Percentiles rank a stretch among this genome's conserved stretches.
Evolutionary conservation across 495 filamentous ascomycete species (phyloP).

Genomic region (Hypoxylon subgilvum): DNA sequence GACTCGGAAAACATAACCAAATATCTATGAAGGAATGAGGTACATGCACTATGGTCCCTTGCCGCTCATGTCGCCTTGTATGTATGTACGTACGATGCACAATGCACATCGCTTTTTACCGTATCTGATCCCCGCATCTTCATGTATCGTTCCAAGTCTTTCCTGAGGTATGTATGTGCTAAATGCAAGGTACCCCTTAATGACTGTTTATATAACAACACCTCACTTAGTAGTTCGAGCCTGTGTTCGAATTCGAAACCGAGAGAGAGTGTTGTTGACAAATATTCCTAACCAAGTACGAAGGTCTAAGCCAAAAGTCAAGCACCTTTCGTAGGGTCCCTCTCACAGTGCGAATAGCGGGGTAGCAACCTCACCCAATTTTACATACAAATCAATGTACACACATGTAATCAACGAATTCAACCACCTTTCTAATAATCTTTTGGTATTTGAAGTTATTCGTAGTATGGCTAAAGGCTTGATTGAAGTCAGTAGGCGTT

Average conservation of each 20-base stretch:
- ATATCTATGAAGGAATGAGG: conserved; percentile 19
- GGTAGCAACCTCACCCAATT: too few relatives aligned
- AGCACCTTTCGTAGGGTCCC: too few relatives aligned
- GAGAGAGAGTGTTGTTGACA: conserved; percentile 2
- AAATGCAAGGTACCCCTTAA: conserved; percentile 7
- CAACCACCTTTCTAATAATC: too few relatives aligned
- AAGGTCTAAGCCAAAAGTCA: too few relatives aligned
- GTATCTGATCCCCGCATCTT: conserved; percentile 16
- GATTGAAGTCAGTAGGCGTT: too few relatives aligned
- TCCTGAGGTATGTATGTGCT: too few relatives aligned
- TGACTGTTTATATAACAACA: not conserved
- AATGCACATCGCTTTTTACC: conserved; percentile 16
- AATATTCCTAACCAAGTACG: too few relatives aligned
- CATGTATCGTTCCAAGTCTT: conserved; percentile 6
- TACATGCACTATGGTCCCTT: conserved; percentile 33
- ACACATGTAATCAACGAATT: too few relatives aligned
- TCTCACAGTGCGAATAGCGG: too few relatives aligned
- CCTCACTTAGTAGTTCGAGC: not conserved
- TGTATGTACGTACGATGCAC: not conserved
- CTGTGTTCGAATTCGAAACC: not conserved
- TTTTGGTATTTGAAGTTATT: too few relatives aligned
- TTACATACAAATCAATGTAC: too few relatives aligned
- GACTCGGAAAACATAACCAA: conserved; percentile 30
- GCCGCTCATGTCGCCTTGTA: conserved; percentile 16
- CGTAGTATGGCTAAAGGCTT: too few relatives aligned